Evolutionary conservation across 1,284 basidiomycete genomes (phyloP), one percentile per base, ranked within the genome.

Genomic region (Xerocomus minutiporus): DNA sequence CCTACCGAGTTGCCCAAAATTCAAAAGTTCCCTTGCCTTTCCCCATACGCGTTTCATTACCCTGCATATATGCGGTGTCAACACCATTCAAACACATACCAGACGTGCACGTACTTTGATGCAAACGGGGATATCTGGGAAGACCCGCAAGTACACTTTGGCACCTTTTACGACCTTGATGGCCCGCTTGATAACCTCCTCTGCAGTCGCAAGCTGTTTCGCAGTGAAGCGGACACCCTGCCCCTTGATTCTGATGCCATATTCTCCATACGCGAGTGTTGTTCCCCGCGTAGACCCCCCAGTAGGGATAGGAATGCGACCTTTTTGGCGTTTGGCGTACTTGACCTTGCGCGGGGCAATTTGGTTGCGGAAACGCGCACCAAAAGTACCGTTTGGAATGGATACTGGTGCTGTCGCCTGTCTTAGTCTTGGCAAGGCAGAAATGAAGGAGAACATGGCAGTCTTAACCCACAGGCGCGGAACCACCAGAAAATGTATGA

Each of bases 31-130:
- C 97, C 72, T 99, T 99, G 54, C 97, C 97, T 73, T 98, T 98
- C 44, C 96, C 96, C 97, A 99, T 99, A 82, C 97, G 90, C 7
- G 95, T 97, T 72, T 99, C 96, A 66, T 97, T 98, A 51, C 96
- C 96, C 89, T 93, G 52, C 8, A 25, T 15, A 34, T 39, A 44
- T 45, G 41, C n/a, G 2, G 8, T 31, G 12, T 68, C 20, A 62
- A n/a, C 20, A 23, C 28, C 9, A 6, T 7, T 8, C 17, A 2
- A 34, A 5, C 17, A 36, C 13, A 28, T 11, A 12, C 1, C 41
- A 35, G 17, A 31, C 23, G 4, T 1, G 17, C 13, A 38, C 75
- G 48, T 56, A 89, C 91, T 84, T 99, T 98, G 53, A 98, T 88
- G 75, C 95, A 97, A 53, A 99, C 93, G 3, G 96, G 94, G 52